Evolutionary conservation across 2,329 filamentous ascomycete genomes (phyloP), one percentile per base, ranked within the genome.

Genomic region (Clathrospora elynae): DNA sequence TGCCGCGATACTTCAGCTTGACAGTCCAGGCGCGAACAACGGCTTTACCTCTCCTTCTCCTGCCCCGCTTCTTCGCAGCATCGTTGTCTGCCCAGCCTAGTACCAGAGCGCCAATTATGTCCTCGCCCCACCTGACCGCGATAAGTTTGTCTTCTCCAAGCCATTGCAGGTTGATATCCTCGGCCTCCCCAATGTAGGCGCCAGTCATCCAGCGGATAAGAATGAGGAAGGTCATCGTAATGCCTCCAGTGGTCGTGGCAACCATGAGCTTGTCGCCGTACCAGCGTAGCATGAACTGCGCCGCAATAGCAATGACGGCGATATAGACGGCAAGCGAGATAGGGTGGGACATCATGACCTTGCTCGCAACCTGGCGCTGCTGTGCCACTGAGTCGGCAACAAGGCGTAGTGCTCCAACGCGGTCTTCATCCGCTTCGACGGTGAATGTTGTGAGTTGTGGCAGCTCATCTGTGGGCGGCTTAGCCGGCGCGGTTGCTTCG

Each of bases 11-110:
- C 55, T 78, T 76, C 35, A 84, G 71, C 62, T 78, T 78, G 2
- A 90, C 88, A 2, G 89, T 92, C 90, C 90, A 96, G 1, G 87
- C 90, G 18, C 87, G 81, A 43, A 96, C 85, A 33, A 90, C 75
- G 6, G 85, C 87, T 49, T 79, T 80, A 37, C 85, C 86, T 23
- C 84, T 82, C 53, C 74, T 74, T 55, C 74, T 72, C 46, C 74
- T 60, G 59, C 70, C 69, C 18, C 72, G 64, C 66, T 55, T 76
- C 53, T 74, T 62, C 62, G 73, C 55, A 52, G 68, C 55, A 64
- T 72, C 72, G 62, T 62, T 64, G 68, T 68, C 73, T 55, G 86
- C 80, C 59, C 88, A 80, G 9, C 83, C 80, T 37, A 95, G 67
- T 3, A 93, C 79, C 14, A 89, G 66, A 0, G 86, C 80, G 3